Base-by-base conservation (phyloP, 164 flowering plant species). In the Nymphaea thermarum region DNA sequence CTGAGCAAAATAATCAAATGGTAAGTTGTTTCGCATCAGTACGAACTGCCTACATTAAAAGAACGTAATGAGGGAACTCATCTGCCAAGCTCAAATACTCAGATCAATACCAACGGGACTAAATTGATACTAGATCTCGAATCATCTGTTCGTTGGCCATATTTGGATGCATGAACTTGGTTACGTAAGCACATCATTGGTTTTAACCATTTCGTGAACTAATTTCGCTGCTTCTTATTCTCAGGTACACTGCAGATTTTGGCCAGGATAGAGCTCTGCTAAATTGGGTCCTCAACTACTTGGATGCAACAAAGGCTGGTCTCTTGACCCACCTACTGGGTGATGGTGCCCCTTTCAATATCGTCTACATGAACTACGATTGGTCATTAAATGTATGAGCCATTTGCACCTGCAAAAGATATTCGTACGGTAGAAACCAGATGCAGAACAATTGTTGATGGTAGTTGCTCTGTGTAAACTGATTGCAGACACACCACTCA, bases 251-350 rank as follows among this genome's bases (percentile, higher is more conserved):
- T 43, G 76, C 43, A 3, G 99, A 94, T 81, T 94, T 94, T 66
- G 93, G 92, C 43, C 74, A 72, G 53, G 96, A 90, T 17, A 91
- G 80, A 67, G 88, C 86, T 16, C 77, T 88, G 4, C 75, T 84
- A 3, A 88, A 80, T 70, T 91, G 96, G 98, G 74, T 91, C 12
- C 68, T 88, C 18, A 80, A 68, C 62, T 90, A 81, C 80, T 76
- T 91, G 82, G 96, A 91, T 77, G 81, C 96, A 69, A 82, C 80
- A 14, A 88, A 83, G 71, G 87, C 98, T 12, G 99, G 98, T 61
- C 92, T 91, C 44, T 67, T 94, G 65, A 82, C 86, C 1, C 98
- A 94, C 81, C 90, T 94, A 59, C 73, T 90, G 71, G 76, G 74
- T 44, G 99, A 94, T 71, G 92, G 92, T 5, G 84, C 87, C 3